Evolutionary conservation across 306 rosid species (phyloP), one percentile per base, ranked within the genome.

Genomic region (Dicorynia guianensis): DNA sequence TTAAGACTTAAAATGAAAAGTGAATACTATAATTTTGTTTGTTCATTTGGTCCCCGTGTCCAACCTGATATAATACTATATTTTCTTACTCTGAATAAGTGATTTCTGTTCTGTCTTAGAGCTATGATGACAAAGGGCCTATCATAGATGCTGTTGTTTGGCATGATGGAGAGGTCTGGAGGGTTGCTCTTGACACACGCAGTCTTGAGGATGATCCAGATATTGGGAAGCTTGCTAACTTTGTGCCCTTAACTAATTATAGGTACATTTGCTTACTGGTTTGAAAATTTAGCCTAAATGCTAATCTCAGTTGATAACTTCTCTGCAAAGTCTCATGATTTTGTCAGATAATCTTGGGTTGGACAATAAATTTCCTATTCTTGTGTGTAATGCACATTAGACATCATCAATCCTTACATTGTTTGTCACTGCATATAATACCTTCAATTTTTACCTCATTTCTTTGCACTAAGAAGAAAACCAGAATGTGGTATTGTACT

Each of bases 121-220:
- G 85, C 87, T 95, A 90, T 52, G 91, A 92, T 63, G 99, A 95
- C 79, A 87, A 87, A 81, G 99, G 99, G 54, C 99, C 99, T 39
- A 72, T 82, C 69, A 76, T 95, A 76, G 97, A 95, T 83, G 96
- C 97, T 69, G 93, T 95, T 85, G 97, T 90, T 35, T 95, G 99
- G 99, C 93, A 92, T 69, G 97, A 90, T 79, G 99, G 97, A 81
- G 97, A 92, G 82, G 86, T 87, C 60, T 95, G 99, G 99, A 89
- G 97, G 84, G 97, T 78, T 81, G 97, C 99, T 81, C 80, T 95
- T 76, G 99, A 95, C 80, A 92, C 97, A 47, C 96, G 85, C 54
- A 85, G 86, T 79, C 97, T 95, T 43, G 97, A 90, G 85, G 97
- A 95, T 64, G 87, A 89, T 73, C 84, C 90, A 8, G 84, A 86